Evolutionary conservation across 352 stramenopile genomes (phyloP).

Genomic region (Pythium insidiosum): DNA sequence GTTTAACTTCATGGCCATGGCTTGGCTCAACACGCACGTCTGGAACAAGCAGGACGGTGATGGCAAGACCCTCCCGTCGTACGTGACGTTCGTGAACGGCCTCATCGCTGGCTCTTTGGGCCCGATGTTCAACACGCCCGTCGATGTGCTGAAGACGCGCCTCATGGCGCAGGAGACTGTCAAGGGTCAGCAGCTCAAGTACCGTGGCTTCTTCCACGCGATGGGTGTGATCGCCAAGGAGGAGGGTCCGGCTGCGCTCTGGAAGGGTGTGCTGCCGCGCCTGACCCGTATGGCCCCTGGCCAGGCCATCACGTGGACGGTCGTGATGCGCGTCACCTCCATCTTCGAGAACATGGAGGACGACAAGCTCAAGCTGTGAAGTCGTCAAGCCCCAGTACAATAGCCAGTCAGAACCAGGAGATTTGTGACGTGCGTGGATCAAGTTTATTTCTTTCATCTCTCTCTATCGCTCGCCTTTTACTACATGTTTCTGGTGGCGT

Average conservation of each 20-base stretch:
- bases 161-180: constrained; percentile 88
- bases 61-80: constrained; percentile 87
- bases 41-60: constrained; percentile 88
- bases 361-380: constrained; percentile 72
- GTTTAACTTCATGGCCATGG: constrained; percentile 96
- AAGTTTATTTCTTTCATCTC: too few species aligned
- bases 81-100: constrained; percentile 93
- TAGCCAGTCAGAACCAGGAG: too few species aligned
- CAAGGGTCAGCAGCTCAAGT: constrained; percentile 90
- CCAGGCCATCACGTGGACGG: constrained; percentile 95
- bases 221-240: constrained; percentile 92
- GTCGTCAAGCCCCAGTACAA: too few species aligned
- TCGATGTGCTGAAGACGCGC: constrained; percentile 95
- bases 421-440: too few species aligned
- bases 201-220: constrained; percentile 91
- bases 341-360: constrained; percentile 80
- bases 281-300: constrained; percentile 95
- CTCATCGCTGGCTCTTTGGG: constrained; percentile 80
- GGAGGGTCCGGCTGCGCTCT: constrained; percentile 91
- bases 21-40: constrained; percentile 88
- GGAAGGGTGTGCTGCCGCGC: constrained; percentile 95
- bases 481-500: too few species aligned
- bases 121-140: constrained; percentile 83
- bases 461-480: too few species aligned
- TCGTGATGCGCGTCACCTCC: constrained; percentile 84